Percentiles rank a stretch among this genome's conserved stretches.
phyloP scores from a whole-genome alignment of 2,329 filamentous ascomycete species.

The Ustulina deusta region DNA sequence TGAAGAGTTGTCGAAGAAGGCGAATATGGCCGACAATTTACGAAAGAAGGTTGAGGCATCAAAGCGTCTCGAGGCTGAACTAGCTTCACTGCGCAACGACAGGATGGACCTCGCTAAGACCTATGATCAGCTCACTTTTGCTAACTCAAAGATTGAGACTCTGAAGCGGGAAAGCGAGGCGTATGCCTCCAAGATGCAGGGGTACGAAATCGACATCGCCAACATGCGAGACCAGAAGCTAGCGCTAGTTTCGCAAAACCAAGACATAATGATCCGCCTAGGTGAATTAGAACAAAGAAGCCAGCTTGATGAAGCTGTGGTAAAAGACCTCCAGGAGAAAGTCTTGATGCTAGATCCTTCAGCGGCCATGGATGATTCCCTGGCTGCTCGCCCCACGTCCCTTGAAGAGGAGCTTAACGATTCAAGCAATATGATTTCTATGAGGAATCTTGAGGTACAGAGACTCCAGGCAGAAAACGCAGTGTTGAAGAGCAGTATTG shows the following conservation, averaged over 20 bases:
- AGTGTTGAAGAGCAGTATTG: slow-evolving; percentile 66
- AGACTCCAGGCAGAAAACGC: slow-evolving; percentile 72
- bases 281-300: slow-evolving; percentile 50
- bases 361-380: slow-evolving; percentile 47
- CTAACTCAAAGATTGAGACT: slow-evolving; percentile 52
- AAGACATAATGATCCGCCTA: slow-evolving; percentile 56
- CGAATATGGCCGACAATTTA: slow-evolving; percentile 72
- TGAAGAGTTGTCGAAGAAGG: slow-evolving; percentile 70
- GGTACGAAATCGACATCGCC: slow-evolving; percentile 54
- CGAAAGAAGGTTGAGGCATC: slow-evolving; percentile 72
- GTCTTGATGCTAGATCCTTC: slow-evolving; percentile 55
- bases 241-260: slow-evolving; percentile 58
- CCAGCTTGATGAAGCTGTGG: slow-evolving; percentile 62
- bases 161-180: slow-evolving; percentile 52
- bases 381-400: slow-evolving; percentile 53
- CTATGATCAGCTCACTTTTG: slow-evolving; percentile 51
- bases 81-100: slow-evolving; percentile 66
- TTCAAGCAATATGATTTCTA: slow-evolving; percentile 56
- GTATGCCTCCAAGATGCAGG: slow-evolving; percentile 52
- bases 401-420: slow-evolving; percentile 72
- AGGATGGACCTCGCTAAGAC: slow-evolving; percentile 64
- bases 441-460: slow-evolving; percentile 64
- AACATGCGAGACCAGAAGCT: slow-evolving; percentile 59
- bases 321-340: slow-evolving; percentile 71
- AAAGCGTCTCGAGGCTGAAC: slow-evolving; percentile 66